Evolutionary conservation across 2,329 filamentous ascomycete species (phyloP).

Genomic region (Acephala macrosclerotiorum): DNA sequence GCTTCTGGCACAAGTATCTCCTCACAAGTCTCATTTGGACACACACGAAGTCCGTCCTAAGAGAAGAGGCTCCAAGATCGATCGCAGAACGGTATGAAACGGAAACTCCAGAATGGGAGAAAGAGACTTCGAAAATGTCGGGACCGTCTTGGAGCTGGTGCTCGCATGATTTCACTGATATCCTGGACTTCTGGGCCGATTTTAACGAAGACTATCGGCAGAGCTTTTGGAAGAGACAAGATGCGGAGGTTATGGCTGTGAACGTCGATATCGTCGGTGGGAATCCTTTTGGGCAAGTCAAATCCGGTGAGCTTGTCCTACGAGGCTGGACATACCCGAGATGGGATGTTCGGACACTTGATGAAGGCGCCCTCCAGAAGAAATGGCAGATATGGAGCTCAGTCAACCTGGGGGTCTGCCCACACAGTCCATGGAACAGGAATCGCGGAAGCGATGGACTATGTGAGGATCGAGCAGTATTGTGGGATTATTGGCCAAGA

Average conservation of each 20-base stretch:
- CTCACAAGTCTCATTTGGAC: slow-evolving; percentile 15
- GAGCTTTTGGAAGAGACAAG: slow-evolving; percentile 14
- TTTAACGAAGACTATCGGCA: slow-evolving; percentile 3
- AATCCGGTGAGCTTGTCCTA: slow-evolving; percentile 5
- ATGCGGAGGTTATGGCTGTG: slow-evolving; percentile 9
- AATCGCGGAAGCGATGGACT: not conserved
- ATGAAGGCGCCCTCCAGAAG: not conserved
- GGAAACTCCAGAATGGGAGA: slow-evolving; percentile 16
- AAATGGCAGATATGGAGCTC: slow-evolving; percentile 8
- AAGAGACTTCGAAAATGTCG: not conserved
- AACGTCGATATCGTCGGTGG: not conserved
- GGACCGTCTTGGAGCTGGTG: slow-evolving; percentile 20
- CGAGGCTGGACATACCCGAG: slow-evolving; percentile 11
- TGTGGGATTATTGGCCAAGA: slow-evolving; percentile 17
- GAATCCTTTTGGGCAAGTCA: slow-evolving; percentile 13
- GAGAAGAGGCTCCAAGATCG: not conserved
- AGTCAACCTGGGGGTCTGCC: slow-evolving; percentile 6
- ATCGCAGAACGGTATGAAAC: slow-evolving; percentile 4
- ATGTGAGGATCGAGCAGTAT: not conserved
- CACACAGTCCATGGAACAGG: slow-evolving; percentile 17
- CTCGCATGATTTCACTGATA: slow-evolving; percentile 2
- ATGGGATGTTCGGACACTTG: slow-evolving; percentile 12
- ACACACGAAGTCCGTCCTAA: not conserved
- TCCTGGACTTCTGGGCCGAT: slow-evolving; percentile 11
- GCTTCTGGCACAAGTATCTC: slow-evolving; percentile 19